Evolutionary conservation across 2,329 filamentous ascomycete species (phyloP).

Genomic region (Ophiostoma quercus): DNA sequence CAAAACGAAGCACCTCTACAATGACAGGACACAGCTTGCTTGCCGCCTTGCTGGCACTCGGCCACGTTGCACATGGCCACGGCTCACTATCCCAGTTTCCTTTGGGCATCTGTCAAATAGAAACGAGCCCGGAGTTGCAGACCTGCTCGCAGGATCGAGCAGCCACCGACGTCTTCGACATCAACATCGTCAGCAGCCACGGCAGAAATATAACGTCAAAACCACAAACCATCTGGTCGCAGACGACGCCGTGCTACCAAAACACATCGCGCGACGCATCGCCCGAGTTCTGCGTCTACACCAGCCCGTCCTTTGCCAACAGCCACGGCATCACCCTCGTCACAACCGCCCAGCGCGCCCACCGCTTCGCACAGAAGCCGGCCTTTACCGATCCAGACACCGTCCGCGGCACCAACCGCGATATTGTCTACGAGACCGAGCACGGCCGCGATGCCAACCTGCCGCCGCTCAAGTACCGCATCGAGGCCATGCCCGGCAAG

Average conservation of each 20-base stretch:
- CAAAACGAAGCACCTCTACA: background rate
- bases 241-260: constrained; percentile 31
- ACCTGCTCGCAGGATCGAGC: background rate
- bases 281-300: constrained; percentile 36
- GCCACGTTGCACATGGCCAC: background rate
- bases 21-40: background rate
- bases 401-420: constrained; percentile 30
- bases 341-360: constrained; percentile 35
- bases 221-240: constrained; percentile 29
- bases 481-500: constrained; percentile 39
- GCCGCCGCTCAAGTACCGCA: constrained; percentile 29
- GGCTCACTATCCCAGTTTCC: background rate
- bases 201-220: background rate
- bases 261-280: constrained; percentile 23
- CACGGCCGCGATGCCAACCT: constrained; percentile 15
- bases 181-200: background rate
- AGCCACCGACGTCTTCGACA: background rate
- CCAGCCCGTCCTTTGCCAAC: constrained; percentile 34
- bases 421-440: constrained; percentile 29
- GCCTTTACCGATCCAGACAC: constrained; percentile 32
- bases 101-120: background rate
- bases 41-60: background rate
- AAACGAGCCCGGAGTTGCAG: background rate
- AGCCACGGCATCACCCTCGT: constrained; percentile 39
- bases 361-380: constrained; percentile 30